Percentiles rank a stretch among this genome's conserved stretches.
phyloP scores from a whole-genome alignment of 192 early-diverging fungal genomes.

The Backusella luteola region DNA sequence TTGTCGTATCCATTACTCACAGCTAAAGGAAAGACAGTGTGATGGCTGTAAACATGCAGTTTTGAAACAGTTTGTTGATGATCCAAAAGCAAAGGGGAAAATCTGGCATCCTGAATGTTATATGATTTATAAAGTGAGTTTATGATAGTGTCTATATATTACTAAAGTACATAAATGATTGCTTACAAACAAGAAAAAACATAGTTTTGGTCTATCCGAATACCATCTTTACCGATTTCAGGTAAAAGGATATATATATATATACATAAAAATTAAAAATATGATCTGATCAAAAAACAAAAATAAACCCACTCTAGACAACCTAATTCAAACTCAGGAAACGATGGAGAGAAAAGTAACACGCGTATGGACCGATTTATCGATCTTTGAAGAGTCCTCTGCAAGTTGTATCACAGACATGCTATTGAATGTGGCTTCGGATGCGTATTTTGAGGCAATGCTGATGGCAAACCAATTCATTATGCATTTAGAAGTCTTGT shows the following conservation, averaged over 20 bases:
- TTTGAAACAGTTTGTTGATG: constrained; percentile 81
- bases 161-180: not conserved
- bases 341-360: constrained; percentile 84
- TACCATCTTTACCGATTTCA: constrained; percentile 9
- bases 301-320: not conserved
- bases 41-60: constrained; percentile 78
- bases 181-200: not conserved
- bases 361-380: constrained; percentile 77
- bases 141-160: not conserved
- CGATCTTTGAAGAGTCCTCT: constrained; percentile 83
- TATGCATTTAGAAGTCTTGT: constrained; percentile 79
- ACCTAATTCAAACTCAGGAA: constrained; percentile 46
- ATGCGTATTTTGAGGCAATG: constrained; percentile 65
- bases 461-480: constrained; percentile 74
- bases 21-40: constrained; percentile 68
- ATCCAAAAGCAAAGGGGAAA: constrained; percentile 52
- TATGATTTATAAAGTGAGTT: constrained; percentile 79
- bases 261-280: not conserved
- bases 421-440: constrained; percentile 73
- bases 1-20: constrained; percentile 81
- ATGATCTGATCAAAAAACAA: not conserved
- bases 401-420: constrained; percentile 87
- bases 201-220: not conserved
- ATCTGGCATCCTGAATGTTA: constrained; percentile 91
- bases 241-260: not conserved